Percentiles rank a stretch among this genome's conserved stretches.
Evolutionary conservation across 495 filamentous ascomycete genomes (phyloP).

Genomic region (Aspergillus haitiensis): DNA sequence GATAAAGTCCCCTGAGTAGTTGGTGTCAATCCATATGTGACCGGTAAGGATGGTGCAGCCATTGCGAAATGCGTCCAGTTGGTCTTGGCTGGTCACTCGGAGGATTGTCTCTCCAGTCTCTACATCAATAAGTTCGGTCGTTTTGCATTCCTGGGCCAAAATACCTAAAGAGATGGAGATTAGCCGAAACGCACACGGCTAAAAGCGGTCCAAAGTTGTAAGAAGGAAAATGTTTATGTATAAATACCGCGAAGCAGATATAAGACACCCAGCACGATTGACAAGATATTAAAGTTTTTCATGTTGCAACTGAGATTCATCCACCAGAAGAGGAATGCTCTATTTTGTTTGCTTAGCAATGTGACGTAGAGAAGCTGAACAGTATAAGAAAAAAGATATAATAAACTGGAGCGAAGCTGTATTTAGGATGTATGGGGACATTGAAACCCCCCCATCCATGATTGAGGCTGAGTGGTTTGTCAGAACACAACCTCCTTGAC

Average conservation of each 20-base stretch:
- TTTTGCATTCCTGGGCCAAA: conserved; percentile 1
- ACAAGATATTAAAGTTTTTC: not conserved
- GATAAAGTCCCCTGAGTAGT: conserved; percentile 13
- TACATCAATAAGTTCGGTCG: too few species aligned
- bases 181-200: not conserved
- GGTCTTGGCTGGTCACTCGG: not conserved
- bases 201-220: not conserved
- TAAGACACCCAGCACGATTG: not conserved
- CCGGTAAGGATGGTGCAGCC: conserved; percentile 10
- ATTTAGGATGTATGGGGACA: too few species aligned
- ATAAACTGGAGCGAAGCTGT: too few species aligned
- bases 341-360: not conserved
- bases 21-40: conserved; percentile 4
- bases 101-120: not conserved
- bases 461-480: too few species aligned
- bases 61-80: conserved; percentile 9
- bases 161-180: not conserved
- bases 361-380: not conserved
- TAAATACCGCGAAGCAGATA: conserved; percentile 4
- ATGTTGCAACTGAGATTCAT: not conserved
- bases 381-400: not conserved
- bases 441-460: too few species aligned
- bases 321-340: not conserved
- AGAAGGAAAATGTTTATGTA: too few species aligned
- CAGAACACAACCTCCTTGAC: too few species aligned